Evolutionary conservation across 306 rosid genomes (phyloP), one percentile per base, ranked within the genome.

Genomic region (Pachyrhizus erosus): DNA sequence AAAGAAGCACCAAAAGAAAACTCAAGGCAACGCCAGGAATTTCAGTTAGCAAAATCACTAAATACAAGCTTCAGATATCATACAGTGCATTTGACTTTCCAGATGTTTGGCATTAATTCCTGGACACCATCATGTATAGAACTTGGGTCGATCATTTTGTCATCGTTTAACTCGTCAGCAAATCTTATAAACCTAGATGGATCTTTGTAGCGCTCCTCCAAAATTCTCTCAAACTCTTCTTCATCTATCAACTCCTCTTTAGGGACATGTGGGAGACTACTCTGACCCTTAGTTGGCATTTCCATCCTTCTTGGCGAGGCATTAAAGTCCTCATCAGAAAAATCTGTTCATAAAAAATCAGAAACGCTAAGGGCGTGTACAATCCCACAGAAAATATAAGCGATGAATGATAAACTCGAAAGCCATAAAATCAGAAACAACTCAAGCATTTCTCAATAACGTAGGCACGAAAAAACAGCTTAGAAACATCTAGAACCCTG

Each of bases 41-140:
- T 67, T 66, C 0, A 14, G 23, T 73, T 17, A 43, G 18, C 45
- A 74, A 60, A 68, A 55, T 76, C 33, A 67, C 45, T 54, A 39
- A 64, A 82, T 51, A 39, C 46, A 21, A 13, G 75, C 48, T 75
- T 33, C 40, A 37, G 79, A 57, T 37, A 65, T 5, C 91, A 58
- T 92, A 96, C 98, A 87, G 82, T 84, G 91, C 99, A 96, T 92
- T 96, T 96, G 74, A 96, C 97, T 92, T 91, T 96, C 98, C 98
- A 96, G 62, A 89, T 77, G 68, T 86, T 79, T 60, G 97, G 92
- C 72, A 72, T 43, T 34, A 91, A 82, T 49, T 90, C 97, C 68
- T 79, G 86, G 48, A 45, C 80, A 69, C 79, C 77, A 11, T 77
- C 84, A 29, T 43, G 46, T n/a, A 87, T 43, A 39, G 84, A 76